Percentiles rank a stretch among this genome's conserved stretches.
These are phyloP conservation scores for Euphorbia tirucalli DNA, from an alignment of 345 rosid genomes.

Conservation along the genomic window DNA sequence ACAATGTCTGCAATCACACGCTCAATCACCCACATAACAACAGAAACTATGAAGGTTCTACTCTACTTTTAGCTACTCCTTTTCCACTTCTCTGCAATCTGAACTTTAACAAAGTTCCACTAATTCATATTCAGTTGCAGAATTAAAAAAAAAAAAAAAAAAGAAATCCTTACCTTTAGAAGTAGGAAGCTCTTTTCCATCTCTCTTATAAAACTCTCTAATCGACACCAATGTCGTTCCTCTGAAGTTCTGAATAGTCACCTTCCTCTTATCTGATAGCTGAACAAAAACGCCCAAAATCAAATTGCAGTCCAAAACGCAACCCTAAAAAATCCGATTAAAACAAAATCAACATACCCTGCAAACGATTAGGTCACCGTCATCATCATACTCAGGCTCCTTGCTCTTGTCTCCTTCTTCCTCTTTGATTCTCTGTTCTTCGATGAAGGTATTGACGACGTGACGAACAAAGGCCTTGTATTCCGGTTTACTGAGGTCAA, in stretches of 20 bases:
- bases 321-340: neutral
- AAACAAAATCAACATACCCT: constrained; percentile 34
- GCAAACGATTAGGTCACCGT: constrained; percentile 78
- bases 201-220: constrained; percentile 76
- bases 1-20: neutral
- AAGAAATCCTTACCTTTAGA: constrained; percentile 75
- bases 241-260: constrained; percentile 75
- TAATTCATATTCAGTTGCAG: neutral
- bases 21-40: neutral
- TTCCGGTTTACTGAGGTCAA: constrained; percentile 64
- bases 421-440: constrained; percentile 41
- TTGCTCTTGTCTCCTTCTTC: constrained; percentile 4
- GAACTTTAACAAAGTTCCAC: neutral
- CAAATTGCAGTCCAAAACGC: neutral
- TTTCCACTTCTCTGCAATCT: neutral
- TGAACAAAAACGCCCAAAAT: constrained; percentile 17
- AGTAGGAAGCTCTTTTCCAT: constrained; percentile 82
- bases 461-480: constrained; percentile 57
- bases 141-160: neutral
- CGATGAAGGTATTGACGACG: constrained; percentile 66
- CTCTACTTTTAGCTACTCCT: neutral
- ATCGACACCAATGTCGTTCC: constrained; percentile 81
- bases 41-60: neutral
- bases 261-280: constrained; percentile 77
- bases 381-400: constrained; percentile 57